Evolutionary conservation across 139 green algal species (phyloP), one percentile per base, ranked within the genome.

Genomic region (Chlamydomonas schloesseri): DNA sequence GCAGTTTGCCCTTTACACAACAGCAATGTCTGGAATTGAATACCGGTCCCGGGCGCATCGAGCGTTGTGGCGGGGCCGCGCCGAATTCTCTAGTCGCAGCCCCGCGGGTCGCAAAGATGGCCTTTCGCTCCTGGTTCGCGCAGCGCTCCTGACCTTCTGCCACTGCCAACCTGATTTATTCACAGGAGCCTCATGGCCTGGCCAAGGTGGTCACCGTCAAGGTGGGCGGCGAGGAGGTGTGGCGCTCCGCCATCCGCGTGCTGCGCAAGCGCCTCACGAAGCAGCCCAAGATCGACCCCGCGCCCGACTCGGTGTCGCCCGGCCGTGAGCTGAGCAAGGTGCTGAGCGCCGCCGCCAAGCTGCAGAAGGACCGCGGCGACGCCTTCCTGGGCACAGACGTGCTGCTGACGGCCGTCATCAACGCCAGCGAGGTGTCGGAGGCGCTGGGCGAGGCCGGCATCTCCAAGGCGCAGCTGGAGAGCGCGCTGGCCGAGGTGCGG

Each of bases 381-480:
- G 76, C 88, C 10, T 98, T 94, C 87, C 70, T 98, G 21, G 92
- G 93, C 24, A 94, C 94, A 13, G 95, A 98, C 82, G 77, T 94
- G 34, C 91, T 98, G 34, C 89, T 98, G 53, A 24, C 83, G 10
- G 92, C 95, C 0, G 47, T 98, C 18, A 80, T 71, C 64, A 36
- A 15, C 3, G 60, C 64, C 23, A 8, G 67, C 29, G 83, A 89
- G 29, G 86, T 91, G 57, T 42, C 73, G 0, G 76, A 79, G 58
- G 53, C 73, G 29, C 64, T 91, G 29, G 20, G n/a, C 3, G 89
- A 93, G 78, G 70, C 89, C 0, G 96, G 96, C 20, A 21, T 98
- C 9, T 91, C 82, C 46, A 88, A 88, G 34, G 57, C 71, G 15
- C 87, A 93, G 78, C 57, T 99, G 29, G 91, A 95, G 58, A 71